Evolutionary conservation across 306 rosid species (phyloP).

Genomic region (Macrotyloma uniflorum): DNA sequence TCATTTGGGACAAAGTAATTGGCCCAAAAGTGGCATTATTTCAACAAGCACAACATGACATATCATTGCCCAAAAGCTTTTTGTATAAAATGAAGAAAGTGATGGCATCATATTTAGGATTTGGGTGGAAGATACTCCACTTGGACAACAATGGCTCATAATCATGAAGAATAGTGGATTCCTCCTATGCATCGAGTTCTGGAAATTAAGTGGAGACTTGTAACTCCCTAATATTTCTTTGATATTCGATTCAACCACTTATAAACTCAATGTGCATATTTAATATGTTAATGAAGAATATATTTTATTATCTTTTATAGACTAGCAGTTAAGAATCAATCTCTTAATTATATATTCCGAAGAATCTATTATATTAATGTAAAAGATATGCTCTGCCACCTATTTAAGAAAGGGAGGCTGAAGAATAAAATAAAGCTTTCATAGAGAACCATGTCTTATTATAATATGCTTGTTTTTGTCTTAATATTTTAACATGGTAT

Average conservation of each 20-base stretch:
- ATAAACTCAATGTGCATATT: constrained; percentile 19
- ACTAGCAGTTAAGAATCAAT: too few relatives aligned
- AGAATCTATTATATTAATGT: too few relatives aligned
- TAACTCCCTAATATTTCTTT: constrained; percentile 15
- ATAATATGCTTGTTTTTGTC: too few relatives aligned
- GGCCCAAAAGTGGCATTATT: not conserved
- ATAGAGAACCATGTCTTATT: too few relatives aligned
- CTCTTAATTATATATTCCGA: too few relatives aligned
- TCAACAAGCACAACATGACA: not conserved
- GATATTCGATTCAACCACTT: constrained; percentile 8
- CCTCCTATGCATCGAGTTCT: constrained; percentile 66
- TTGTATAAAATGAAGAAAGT: not conserved
- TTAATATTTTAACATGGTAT: too few relatives aligned
- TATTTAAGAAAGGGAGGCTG: too few relatives aligned
- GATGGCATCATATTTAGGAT: not conserved
- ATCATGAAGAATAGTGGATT: constrained; percentile 61
- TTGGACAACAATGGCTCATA: constrained; percentile 42
- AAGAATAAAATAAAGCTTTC: too few relatives aligned
- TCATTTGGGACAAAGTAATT: not conserved
- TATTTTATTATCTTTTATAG: too few relatives aligned
- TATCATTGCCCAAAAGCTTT: not conserved
- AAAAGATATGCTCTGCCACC: too few relatives aligned
- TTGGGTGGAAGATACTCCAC: constrained; percentile 38
- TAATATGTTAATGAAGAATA: too few relatives aligned
- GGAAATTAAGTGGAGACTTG: constrained; percentile 41